Evolutionary conservation across 2,329 filamentous ascomycete species (phyloP), one percentile per base, ranked within the genome.

Genomic region (Pyricularia pennisetigena): DNA sequence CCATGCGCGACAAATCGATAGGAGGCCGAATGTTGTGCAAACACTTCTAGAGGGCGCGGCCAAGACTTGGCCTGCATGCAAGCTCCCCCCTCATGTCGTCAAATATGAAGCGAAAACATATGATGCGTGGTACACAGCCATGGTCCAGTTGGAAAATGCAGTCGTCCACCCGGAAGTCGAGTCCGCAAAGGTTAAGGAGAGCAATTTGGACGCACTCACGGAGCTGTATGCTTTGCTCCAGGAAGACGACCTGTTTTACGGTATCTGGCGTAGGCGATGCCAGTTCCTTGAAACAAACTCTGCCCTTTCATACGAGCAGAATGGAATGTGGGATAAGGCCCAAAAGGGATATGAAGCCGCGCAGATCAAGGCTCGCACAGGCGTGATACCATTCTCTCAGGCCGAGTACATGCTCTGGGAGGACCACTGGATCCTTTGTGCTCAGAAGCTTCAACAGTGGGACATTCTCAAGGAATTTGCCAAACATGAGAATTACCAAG

Each of bases 371-470:
- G 95, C 96, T 63, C 88, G 96, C 64, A 98, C 94, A 0, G 95
- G 94, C 67, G 92, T 94, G n/a, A 88, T 98, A 70, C 94, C 95
- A 0, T 98, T 97, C 78, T 97, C 94, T 0, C 92, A 96, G 74
- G 93, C 90, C 35, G 95, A 99, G 78, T 99, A 99, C 79, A 97
- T 97, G 87, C 86, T 99, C 0, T 99, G 95, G 95, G 95, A 99
- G 79, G 95, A 99, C 75, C 96, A 99, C 74, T 99, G 95, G 95
- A 90, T 99, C 61, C 85, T 97, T 66, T 99, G 95, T 77, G 95
- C 94, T 0, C 93, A 98, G 79, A 99, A 99, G 80, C 84, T 99
- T 64, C 96, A 99, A 77, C 96, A 99, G 76, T 99, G 95, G 95
- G 95, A 99, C 74, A 94, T 99, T 68, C 79, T 99, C 41, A 93